A percentile compares a stretch with the other conserved stretches of the same genome.
These are phyloP conservation scores for Volvox reticuliferus DNA, from an alignment of 139 green algal species.

Conservation along the genomic window DNA sequence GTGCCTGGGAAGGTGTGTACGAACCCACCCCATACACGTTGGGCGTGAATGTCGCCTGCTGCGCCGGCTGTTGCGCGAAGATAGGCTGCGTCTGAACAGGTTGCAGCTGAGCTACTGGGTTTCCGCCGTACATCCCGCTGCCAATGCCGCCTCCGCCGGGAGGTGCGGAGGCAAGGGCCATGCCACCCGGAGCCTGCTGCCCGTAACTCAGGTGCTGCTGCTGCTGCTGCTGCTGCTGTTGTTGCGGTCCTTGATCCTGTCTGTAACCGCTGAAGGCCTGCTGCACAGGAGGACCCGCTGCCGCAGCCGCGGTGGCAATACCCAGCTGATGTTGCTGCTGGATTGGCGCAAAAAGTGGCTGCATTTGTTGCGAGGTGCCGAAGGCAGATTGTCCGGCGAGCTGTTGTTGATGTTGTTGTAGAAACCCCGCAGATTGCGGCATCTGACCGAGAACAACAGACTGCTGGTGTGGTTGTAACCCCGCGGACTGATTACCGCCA, in stretches of 20 bases:
- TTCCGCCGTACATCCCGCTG: background rate
- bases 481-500: background rate
- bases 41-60: too few relatives aligned
- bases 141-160: background rate
- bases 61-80: background rate
- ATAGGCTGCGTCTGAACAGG: constrained; percentile 6
- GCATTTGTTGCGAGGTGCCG: background rate
- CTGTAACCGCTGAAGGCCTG: background rate
- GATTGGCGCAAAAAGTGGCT: background rate
- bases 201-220: background rate
- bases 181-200: background rate
- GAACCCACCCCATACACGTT: background rate
- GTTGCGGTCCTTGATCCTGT: background rate
- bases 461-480: background rate
- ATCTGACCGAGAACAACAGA: background rate
- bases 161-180: background rate
- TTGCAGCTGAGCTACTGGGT: constrained; percentile 17
- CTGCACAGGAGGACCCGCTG: background rate
- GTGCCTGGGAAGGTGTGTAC: background rate
- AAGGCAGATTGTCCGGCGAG: background rate
- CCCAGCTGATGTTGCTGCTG: background rate
- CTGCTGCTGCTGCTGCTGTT: constrained; percentile 10
- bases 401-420: too few relatives aligned
- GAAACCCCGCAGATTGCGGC: background rate
- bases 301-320: too few relatives aligned